Base-by-base conservation (phyloP, 768 basidiomycete species). In the Hygrophorus russula region DNA sequence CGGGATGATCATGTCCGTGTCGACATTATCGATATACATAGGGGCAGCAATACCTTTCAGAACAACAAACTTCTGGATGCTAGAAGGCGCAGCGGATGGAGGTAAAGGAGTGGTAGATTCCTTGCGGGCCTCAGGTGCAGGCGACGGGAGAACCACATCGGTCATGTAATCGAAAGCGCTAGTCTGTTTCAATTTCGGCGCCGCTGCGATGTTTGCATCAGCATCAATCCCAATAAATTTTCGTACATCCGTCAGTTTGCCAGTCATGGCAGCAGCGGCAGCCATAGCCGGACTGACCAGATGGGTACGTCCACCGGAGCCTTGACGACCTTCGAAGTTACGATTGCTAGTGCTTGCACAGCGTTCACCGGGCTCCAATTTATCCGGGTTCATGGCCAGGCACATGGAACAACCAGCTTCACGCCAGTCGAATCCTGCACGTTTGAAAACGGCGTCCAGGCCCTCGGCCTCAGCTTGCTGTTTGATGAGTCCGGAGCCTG, bases 321-420 rank as follows among this genome's bases (percentile, higher is more conserved):
- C 76, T 69, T 91, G 73, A 60, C 90, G 80, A 40, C 88, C 89
- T 64, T 93, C 88, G 51, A 94, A 92, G 65, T 94, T 93, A 46
- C 90, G 78, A 64, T 93, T 92, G 53, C 86, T 89, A 30, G 90
- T 93, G 51, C 86, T 89, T 8, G 90, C 90, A 55, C 90, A 93
- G 35, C 90, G 81, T 55, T 82, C 73, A 11, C 83, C 80, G 2
- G 88, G 86, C 13, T 74, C 70, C 39, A 94, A 68, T 56, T 91
- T 87, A 62, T 94, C 90, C 10, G 89, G 86, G 62, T 94, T 94
- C 90, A 94, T 94, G 33, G 89, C 90, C 51, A 94, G 62, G 64
- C 90, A 94, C 90, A 94, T 94, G 12, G 90, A 94, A 58, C 90
- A 94, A 28, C 90, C 90, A 27, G 90, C 90, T 62, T 94, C 90